Percentiles rank a stretch among this genome's conserved stretches.
phyloP scores from a whole-genome alignment of 495 filamentous ascomycete species.

The Aspergillus hancockii region DNA sequence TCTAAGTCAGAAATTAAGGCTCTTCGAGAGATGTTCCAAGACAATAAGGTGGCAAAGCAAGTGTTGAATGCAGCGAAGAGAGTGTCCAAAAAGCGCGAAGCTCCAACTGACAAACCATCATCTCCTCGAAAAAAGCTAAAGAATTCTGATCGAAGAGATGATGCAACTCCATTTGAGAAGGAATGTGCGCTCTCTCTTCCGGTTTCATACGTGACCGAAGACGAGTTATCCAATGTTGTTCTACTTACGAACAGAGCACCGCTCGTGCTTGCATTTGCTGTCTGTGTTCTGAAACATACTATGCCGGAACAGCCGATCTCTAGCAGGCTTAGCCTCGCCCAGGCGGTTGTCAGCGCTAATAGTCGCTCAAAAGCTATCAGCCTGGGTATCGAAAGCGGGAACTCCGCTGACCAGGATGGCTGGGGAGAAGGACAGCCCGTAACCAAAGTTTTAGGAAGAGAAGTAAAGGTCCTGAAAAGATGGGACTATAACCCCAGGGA shows the following conservation, averaged over 20 bases:
- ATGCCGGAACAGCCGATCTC: conserved; percentile 85
- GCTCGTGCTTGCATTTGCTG: conserved; percentile 77
- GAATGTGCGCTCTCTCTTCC: conserved; percentile 70
- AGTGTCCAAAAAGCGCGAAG: conserved; percentile 59
- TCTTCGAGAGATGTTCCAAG: conserved; percentile 61
- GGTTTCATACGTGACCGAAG: conserved; percentile 50
- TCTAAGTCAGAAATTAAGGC: conserved; percentile 56
- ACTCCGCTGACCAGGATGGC: conserved; percentile 66
- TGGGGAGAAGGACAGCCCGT: conserved; percentile 75
- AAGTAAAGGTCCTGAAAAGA: conserved; percentile 71
- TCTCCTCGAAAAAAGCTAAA: conserved; percentile 27
- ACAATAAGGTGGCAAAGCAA: conserved; percentile 71
- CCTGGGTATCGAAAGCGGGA: conserved; percentile 68
- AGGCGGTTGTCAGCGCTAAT: conserved; percentile 78
- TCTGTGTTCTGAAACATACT: conserved; percentile 69
- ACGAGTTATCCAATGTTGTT: conserved; percentile 54
- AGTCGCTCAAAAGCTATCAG: conserved; percentile 72
- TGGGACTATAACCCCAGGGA: conserved; percentile 71
- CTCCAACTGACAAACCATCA: conserved; percentile 32
- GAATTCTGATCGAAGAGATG: conserved; percentile 6
- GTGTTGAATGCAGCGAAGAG: conserved; percentile 61
- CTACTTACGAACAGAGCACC: conserved; percentile 78
- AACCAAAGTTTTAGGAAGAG: conserved; percentile 68
- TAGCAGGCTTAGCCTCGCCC: conserved; percentile 73
- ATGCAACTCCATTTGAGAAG: conserved; percentile 56